Base-by-base conservation (phyloP, 768 basidiomycete species). In the Agrocybe chaxingu region DNA sequence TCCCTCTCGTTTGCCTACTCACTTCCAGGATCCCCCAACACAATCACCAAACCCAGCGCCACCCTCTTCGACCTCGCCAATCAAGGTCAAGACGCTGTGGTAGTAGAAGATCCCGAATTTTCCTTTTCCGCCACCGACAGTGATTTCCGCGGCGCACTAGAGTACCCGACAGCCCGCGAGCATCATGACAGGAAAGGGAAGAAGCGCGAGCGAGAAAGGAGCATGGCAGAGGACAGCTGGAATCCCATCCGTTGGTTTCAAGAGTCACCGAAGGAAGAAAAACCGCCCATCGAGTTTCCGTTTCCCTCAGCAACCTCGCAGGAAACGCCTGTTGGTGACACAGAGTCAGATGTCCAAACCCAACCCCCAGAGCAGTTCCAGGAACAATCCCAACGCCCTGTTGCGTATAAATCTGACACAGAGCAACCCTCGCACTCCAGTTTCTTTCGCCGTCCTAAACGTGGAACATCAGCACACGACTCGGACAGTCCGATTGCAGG, bases 1-100 rank as follows among this genome's bases (percentile, higher is more conserved):
- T 86, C 87, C 0, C 70, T 89, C 24, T 86, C 85, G 2, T 85
- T 80, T 61, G 77, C 78, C 29, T 84, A 84, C 58, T 75, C 81
- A 7, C 66, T 77, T 31, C 71, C 81, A 1, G 66, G 63, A 13
- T 76, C 82, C 1, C 67, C 74, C 24, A 60, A 62, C 48, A 24
- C 48, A 36, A 57, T 32, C 34, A 46, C 45, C 33, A 52, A 50
- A 40, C 51, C 24, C 48, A 50, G 37, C 51, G n/a, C 51, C 41
- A 40, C 18, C 51, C 24, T 52, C 33, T 52, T 52, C 34, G 39
- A 47, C 7, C 44, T 46, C 37, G 51, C 12, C 12, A 41, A 44
- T 10, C 40, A 40, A 29, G 66, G 65, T 31, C 62, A 62, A 42
- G 60, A 66, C 24, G 66, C 58, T 11, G 51, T 54, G 8, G 45